These are phyloP conservation scores for Styphnolobium japonicum DNA, from an alignment of 306 rosid species.

Conservation along the genomic window DNA sequence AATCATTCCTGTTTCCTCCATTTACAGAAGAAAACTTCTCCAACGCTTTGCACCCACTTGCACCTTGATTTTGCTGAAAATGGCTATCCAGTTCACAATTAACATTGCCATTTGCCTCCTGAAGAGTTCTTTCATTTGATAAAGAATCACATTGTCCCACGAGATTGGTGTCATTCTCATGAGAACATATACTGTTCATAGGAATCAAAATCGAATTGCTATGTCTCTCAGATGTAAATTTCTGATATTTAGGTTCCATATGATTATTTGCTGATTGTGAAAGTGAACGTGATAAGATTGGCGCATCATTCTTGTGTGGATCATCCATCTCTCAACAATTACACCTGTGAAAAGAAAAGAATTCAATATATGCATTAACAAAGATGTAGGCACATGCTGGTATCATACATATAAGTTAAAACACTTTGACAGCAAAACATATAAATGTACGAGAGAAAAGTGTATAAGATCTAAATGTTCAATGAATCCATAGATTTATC, in stretches of 20 bases:
- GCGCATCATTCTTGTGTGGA: conserved; percentile 31
- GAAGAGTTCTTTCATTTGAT: conserved; percentile 11
- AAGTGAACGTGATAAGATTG: conserved; percentile 28
- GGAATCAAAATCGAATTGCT: conserved; percentile 36
- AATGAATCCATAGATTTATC: not conserved
- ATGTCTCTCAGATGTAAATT: conserved; percentile 22
- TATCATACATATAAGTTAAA: not conserved
- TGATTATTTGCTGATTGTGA: conserved; percentile 21
- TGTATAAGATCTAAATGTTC: not conserved
- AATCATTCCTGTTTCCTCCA: conserved; percentile 11
- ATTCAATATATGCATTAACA: not conserved
- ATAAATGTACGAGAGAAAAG: not conserved
- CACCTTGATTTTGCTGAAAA: not conserved
- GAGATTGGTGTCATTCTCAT: conserved; percentile 29
- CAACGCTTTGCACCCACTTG: not conserved
- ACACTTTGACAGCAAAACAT: no score
- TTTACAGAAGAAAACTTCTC: conserved; percentile 33
- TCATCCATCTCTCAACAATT: conserved; percentile 35
- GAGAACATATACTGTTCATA: conserved; percentile 12
- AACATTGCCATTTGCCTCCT: conserved; percentile 29
- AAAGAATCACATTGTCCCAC: conserved; percentile 44
- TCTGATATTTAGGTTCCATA: conserved; percentile 10
- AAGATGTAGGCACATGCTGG: not conserved
- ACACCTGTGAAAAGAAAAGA: conserved; percentile 13
- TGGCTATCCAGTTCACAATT: not conserved